Conservation (phyloP, 768 basidiomycete genomes). For the Boletus sensibilis region DNA sequence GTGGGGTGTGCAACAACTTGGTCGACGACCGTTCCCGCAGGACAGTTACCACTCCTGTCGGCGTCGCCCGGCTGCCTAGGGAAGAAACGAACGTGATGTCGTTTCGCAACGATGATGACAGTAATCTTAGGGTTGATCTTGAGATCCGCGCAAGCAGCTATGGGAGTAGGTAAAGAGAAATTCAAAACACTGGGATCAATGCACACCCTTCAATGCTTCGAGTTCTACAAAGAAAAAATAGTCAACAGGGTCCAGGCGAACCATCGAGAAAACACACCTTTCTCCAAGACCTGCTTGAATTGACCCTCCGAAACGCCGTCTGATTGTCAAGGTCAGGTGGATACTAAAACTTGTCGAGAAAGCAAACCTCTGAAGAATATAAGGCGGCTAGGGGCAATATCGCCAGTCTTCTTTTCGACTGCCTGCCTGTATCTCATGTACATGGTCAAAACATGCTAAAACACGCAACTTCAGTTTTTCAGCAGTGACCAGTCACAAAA, state of each 20-base stretch:
- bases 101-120: slow-evolving; percentile 75
- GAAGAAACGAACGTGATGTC: slow-evolving; percentile 51
- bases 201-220: slow-evolving; percentile 53
- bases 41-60: slow-evolving; percentile 71
- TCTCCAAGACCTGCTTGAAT: slow-evolving; percentile 47
- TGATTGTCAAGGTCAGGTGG: slow-evolving; percentile 15
- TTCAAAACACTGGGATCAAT: neutral
- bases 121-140: slow-evolving; percentile 68
- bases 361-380: slow-evolving; percentile 72
- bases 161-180: slow-evolving; percentile 1
- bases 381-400: slow-evolving; percentile 58
- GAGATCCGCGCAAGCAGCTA: slow-evolving; percentile 63
- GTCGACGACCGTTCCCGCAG: slow-evolving; percentile 78
- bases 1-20: slow-evolving; percentile 64
- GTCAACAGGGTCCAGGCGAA: neutral
- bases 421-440: slow-evolving; percentile 56
- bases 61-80: slow-evolving; percentile 43
- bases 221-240: slow-evolving; percentile 47
- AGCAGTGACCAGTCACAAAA: neutral
- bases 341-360: neutral
- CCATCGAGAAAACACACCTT: slow-evolving; percentile 41
- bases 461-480: slow-evolving; percentile 9
- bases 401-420: slow-evolving; percentile 49
- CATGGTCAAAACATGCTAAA: slow-evolving; percentile 52
- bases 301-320: slow-evolving; percentile 61